These are phyloP conservation scores for Chondrus crispus DNA, from an alignment of 23 red algal genomes.

Conservation along the genomic window DNA sequence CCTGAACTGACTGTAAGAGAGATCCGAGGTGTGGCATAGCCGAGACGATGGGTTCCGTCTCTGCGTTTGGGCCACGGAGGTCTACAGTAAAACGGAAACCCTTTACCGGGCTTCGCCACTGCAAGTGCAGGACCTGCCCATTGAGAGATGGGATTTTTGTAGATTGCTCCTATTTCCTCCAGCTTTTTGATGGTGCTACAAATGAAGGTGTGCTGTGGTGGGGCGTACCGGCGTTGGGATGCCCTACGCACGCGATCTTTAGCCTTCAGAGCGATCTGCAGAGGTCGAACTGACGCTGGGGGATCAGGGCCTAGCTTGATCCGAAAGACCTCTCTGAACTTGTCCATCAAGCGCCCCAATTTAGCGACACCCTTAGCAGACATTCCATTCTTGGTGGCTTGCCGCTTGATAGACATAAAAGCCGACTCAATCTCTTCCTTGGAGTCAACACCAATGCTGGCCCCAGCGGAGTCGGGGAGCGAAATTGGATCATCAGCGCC, in stretches of 20 bases:
- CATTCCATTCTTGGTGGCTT: background rate
- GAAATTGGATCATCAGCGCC: background rate
- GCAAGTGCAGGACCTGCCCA: constrained; percentile 24
- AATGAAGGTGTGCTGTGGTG: background rate
- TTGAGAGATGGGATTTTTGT: background rate
- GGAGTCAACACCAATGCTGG: background rate
- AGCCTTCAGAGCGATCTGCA: background rate
- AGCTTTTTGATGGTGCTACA: background rate
- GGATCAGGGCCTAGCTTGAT: background rate
- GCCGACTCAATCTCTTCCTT: background rate
- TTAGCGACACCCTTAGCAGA: background rate
- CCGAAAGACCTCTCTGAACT: background rate
- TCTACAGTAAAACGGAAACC: constrained; percentile 7
- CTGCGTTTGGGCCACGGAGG: background rate
- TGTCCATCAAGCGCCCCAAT: background rate
- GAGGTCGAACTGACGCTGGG: background rate
- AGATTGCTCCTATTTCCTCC: background rate
- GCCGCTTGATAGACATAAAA: background rate
- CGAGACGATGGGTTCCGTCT: background rate
- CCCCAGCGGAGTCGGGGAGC: background rate
- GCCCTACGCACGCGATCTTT: background rate
- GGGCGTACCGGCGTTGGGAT: background rate
- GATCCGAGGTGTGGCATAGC: background rate
- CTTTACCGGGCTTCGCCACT: background rate
- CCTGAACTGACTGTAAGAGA: background rate